Evolutionary conservation across 257 asterid species (phyloP).

Genomic region (Nicotiana obtusifolia): DNA sequence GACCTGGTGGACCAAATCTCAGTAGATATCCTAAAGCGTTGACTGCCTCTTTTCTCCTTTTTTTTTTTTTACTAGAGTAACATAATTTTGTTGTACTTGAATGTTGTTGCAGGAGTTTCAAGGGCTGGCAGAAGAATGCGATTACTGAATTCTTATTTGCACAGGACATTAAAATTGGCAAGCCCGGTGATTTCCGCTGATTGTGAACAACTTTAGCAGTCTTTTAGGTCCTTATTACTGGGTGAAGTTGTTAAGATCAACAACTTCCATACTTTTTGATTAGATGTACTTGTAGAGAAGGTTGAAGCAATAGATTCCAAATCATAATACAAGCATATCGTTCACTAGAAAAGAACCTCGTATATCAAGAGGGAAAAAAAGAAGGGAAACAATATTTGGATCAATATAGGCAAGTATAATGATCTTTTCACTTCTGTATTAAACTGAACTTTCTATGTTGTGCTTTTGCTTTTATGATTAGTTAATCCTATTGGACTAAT

Average conservation of each 20-base stretch:
- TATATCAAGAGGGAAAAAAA: background rate
- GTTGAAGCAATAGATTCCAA: background rate
- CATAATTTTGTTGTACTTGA: background rate
- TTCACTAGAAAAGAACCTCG: background rate
- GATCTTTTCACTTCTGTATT: background rate
- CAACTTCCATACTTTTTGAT: background rate
- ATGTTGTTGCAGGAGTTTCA: slow-evolving; percentile 72
- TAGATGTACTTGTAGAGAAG: slow-evolving; percentile 3
- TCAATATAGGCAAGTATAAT: background rate
- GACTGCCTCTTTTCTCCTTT: background rate
- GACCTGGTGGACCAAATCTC: background rate
- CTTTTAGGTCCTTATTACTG: background rate
- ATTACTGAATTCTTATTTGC: slow-evolving; percentile 46
- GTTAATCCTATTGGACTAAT: background rate
- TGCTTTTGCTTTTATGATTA: background rate
- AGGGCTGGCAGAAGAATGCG: slow-evolving; percentile 92
- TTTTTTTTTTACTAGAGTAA: background rate
- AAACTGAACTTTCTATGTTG: background rate
- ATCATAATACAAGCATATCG: background rate
- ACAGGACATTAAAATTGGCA: slow-evolving; percentile 64
- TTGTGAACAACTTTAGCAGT: background rate
- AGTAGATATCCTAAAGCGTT: background rate
- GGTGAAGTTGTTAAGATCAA: background rate
- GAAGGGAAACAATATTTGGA: background rate
- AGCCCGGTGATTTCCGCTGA: slow-evolving; percentile 74